These are phyloP conservation scores for Podospora comata DNA, from an alignment of 495 filamentous ascomycete genomes.

Conservation along the genomic window DNA sequence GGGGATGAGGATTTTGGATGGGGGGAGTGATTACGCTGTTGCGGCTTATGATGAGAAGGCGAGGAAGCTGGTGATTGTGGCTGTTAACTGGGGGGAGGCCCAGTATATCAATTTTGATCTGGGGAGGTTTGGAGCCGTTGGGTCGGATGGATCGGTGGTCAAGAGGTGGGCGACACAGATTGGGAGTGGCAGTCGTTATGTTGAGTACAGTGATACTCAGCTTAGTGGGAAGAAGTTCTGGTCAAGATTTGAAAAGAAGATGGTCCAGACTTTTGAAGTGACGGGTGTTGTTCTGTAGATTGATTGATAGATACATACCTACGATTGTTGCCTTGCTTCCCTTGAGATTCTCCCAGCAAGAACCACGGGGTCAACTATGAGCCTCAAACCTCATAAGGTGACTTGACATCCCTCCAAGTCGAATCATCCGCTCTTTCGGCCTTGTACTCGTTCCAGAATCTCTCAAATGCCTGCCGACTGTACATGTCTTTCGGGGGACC, in stretches of 20 bases:
- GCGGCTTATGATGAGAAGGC: slow-evolving; percentile 35
- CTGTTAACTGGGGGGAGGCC: slow-evolving; percentile 36
- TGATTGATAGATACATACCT: too few species aligned
- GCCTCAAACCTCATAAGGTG: background rate
- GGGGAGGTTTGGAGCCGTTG: slow-evolving; percentile 25
- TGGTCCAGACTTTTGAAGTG: slow-evolving; percentile 35
- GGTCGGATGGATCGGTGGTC: slow-evolving; percentile 30
- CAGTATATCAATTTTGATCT: slow-evolving; percentile 41
- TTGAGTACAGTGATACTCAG: slow-evolving; percentile 26
- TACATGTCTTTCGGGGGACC: background rate
- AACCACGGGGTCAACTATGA: too few species aligned
- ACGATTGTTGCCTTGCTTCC: too few species aligned
- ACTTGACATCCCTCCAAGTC: background rate
- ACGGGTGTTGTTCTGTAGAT: slow-evolving; percentile 18
- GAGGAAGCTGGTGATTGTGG: slow-evolving; percentile 37
- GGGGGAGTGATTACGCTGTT: slow-evolving; percentile 32
- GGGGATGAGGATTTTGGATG: slow-evolving; percentile 39
- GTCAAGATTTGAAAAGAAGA: slow-evolving; percentile 28
- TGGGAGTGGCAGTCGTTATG: slow-evolving; percentile 33
- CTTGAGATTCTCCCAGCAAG: too few species aligned
- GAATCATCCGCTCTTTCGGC: background rate
- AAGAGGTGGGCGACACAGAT: slow-evolving; percentile 38
- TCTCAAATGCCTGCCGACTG: background rate
- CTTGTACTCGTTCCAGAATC: background rate
- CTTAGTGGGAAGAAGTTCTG: slow-evolving; percentile 32